Evolutionary conservation across 345 rosid genomes (phyloP).

Genomic region (Excoecaria agallocha): DNA sequence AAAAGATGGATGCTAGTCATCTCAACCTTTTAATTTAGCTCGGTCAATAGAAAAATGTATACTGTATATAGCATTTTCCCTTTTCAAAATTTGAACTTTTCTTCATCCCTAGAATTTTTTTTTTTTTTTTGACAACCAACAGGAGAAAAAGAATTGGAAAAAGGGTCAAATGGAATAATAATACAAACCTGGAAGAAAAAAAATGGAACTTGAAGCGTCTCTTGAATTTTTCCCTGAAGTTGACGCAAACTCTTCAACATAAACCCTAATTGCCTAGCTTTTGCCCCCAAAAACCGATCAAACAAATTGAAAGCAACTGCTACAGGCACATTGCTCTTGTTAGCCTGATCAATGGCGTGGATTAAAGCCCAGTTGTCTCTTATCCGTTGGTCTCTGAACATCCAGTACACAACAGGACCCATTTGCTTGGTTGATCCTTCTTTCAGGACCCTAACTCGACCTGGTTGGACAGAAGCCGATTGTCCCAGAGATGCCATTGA

Average conservation of each 20-base stretch:
- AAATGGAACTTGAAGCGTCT: conserved; percentile 60
- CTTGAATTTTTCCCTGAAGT: conserved; percentile 47
- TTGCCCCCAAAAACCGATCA: conserved; percentile 78
- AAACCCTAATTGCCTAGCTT: conserved; percentile 87
- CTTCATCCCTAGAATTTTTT: not conserved
- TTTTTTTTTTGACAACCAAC: too few species aligned
- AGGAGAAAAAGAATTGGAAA: not conserved
- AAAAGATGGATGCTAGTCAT: not conserved
- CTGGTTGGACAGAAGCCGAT: conserved; percentile 43
- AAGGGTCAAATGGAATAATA: not conserved
- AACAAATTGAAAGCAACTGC: conserved; percentile 89
- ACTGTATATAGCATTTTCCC: not conserved
- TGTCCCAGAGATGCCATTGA: not conserved
- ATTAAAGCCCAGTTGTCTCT: conserved; percentile 88
- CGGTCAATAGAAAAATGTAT: not conserved
- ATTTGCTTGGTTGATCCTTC: conserved; percentile 37
- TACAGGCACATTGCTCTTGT: conserved; percentile 62
- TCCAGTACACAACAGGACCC: conserved; percentile 95
- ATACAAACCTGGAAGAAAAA: conserved; percentile 57
- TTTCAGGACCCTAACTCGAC: conserved; percentile 71
- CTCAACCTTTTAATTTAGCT: not conserved
- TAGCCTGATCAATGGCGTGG: conserved; percentile 87
- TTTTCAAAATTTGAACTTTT: not conserved
- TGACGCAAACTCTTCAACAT: conserved; percentile 77
- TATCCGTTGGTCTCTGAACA: conserved; percentile 90